These are phyloP conservation scores for Rhodosporidiobolus odoratus DNA, from an alignment of 768 basidiomycete genomes.

Conservation along the genomic window DNA sequence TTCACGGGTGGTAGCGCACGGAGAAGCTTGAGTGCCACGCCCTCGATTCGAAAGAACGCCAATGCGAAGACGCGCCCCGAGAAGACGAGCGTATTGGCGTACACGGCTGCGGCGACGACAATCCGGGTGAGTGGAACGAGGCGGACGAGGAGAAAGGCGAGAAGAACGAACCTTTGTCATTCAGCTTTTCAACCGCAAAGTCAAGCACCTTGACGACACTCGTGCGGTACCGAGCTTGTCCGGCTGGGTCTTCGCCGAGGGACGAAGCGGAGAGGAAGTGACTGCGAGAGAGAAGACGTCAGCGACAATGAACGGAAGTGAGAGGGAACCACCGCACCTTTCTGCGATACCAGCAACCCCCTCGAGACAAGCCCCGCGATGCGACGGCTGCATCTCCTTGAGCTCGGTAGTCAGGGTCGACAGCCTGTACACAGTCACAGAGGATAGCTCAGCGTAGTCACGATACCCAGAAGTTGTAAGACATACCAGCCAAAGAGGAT, in stretches of 20 bases:
- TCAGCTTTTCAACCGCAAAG: conserved; percentile 51
- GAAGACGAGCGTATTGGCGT: conserved; percentile 51
- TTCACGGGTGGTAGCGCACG: conserved; percentile 48
- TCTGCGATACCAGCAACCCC: conserved; percentile 48
- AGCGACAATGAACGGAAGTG: background rate
- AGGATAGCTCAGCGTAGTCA: background rate
- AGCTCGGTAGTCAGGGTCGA: conserved; percentile 42
- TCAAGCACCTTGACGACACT: conserved; percentile 46
- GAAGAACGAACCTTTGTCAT: conserved; percentile 45
- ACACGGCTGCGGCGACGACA: conserved; percentile 42
- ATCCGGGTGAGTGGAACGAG: background rate
- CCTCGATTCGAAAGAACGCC: conserved; percentile 51
- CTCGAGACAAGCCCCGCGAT: conserved; percentile 50
- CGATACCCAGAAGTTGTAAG: background rate
- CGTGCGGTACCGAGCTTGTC: conserved; percentile 43
- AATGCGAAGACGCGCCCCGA: conserved; percentile 50
- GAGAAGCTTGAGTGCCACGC: conserved; percentile 50
- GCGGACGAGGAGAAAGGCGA: background rate
- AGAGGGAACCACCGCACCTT: conserved; percentile 40
- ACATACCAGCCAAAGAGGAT: conserved; percentile 48
- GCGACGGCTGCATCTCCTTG: conserved; percentile 46
- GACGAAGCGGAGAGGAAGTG: conserved; percentile 45
- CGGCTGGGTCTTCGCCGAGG: conserved; percentile 39
- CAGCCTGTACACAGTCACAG: background rate
- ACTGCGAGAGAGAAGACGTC: conserved; percentile 34